Evolutionary conservation across 2,329 filamentous ascomycete species (phyloP).

Genomic region (Claviceps monticola): DNA sequence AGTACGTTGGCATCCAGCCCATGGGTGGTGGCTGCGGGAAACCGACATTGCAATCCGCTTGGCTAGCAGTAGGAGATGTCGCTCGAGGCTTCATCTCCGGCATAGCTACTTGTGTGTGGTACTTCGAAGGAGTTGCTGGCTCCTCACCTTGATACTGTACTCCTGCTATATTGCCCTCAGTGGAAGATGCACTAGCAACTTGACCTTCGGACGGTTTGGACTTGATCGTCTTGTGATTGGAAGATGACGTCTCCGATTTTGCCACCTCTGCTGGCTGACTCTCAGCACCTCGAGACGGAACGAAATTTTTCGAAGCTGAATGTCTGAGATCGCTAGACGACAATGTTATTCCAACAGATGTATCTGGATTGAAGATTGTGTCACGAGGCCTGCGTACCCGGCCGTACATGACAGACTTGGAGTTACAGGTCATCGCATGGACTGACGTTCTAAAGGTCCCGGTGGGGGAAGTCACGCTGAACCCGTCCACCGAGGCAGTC

Average conservation of each 20-base stretch:
- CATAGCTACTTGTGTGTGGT: not conserved
- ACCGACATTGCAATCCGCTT: not conserved
- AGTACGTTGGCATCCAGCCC: slow-evolving; percentile 10
- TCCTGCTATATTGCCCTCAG: not conserved
- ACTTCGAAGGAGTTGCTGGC: not conserved
- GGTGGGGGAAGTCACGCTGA: not conserved
- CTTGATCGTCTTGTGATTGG: slow-evolving; percentile 7
- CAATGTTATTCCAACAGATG: slow-evolving; percentile 1
- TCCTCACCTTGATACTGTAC: not conserved
- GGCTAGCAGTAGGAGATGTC: not conserved
- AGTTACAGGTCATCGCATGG: not conserved
- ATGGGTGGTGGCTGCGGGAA: slow-evolving; percentile 3
- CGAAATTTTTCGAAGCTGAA: not conserved
- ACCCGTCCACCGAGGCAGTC: not conserved
- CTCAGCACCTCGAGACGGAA: not conserved
- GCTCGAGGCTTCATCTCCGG: not conserved
- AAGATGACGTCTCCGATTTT: not conserved
- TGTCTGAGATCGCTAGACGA: slow-evolving; percentile 2
- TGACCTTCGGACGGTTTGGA: slow-evolving; percentile 3
- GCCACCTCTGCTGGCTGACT: not conserved
- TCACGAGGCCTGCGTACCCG: slow-evolving; percentile 4
- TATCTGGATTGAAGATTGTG: slow-evolving; percentile 5
- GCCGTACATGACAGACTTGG: slow-evolving; percentile 1
- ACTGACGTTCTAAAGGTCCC: not conserved
- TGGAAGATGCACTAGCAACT: not conserved